Evolutionary conservation across 495 filamentous ascomycete species (phyloP).

Genomic region (Penicillium cinerascens): DNA sequence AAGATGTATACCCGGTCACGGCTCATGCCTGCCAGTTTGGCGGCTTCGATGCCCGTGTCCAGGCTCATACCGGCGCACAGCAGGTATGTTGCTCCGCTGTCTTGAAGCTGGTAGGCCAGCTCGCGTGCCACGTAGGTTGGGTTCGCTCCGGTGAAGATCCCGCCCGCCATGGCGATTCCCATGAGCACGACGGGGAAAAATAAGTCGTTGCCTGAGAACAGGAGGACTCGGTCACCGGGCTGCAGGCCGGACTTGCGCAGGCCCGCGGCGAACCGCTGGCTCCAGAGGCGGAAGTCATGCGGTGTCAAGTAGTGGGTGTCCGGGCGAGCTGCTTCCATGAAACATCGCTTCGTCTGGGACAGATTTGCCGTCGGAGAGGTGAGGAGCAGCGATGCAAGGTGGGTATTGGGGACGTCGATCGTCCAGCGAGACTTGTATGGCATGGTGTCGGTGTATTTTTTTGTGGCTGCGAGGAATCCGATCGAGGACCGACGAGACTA

Average conservation of each 20-base stretch:
- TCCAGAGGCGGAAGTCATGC: constrained; percentile 62
- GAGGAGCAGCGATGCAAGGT: constrained; percentile 50
- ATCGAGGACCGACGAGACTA: neutral
- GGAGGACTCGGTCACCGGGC: constrained; percentile 66
- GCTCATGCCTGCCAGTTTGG: constrained; percentile 34
- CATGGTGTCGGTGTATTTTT: constrained; percentile 37
- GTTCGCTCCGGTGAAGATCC: constrained; percentile 76
- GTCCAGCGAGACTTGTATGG: constrained; percentile 50
- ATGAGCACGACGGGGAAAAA: constrained; percentile 71
- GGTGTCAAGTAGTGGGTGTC: constrained; percentile 53
- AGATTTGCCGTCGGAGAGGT: constrained; percentile 44
- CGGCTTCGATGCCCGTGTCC: constrained; percentile 43
- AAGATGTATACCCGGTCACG: constrained; percentile 47
- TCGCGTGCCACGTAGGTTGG: constrained; percentile 69
- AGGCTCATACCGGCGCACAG: constrained; percentile 51
- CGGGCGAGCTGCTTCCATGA: constrained; percentile 55
- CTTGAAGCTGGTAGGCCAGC: constrained; percentile 69
- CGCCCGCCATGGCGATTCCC: constrained; percentile 73
- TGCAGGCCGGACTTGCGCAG: constrained; percentile 62
- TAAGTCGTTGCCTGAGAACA: constrained; percentile 68
- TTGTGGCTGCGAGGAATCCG: neutral
- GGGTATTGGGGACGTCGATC: constrained; percentile 44
- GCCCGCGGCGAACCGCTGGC: constrained; percentile 69
- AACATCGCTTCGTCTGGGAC: constrained; percentile 37
- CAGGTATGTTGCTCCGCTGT: constrained; percentile 64